phyloP scores from a whole-genome alignment of 768 basidiomycete species.

The Boletus sensibilis region DNA sequence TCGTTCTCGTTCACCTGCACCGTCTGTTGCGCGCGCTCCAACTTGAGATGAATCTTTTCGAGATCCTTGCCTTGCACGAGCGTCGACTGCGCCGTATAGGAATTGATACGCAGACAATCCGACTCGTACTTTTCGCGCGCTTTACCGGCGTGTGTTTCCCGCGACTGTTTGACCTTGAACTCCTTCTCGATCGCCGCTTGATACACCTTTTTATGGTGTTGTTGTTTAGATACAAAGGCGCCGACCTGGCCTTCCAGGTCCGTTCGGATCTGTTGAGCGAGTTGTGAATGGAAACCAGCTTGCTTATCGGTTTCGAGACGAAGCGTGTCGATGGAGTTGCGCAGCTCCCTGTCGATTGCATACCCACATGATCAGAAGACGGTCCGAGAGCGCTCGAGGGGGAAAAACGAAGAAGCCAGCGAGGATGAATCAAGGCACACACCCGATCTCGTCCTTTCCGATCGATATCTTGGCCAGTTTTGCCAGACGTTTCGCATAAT shows the following conservation, averaged over 20 bases:
- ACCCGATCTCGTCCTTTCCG: conserved; percentile 95
- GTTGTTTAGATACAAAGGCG: conserved; percentile 62
- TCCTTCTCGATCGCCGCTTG: conserved; percentile 84
- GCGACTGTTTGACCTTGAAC: conserved; percentile 85
- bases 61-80: conserved; percentile 92
- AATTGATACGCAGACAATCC: conserved; percentile 92
- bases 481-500: conserved; percentile 83
- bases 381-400: not conserved
- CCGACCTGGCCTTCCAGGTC: conserved; percentile 69
- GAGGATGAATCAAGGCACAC: conserved; percentile 31
- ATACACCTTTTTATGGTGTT: conserved; percentile 68
- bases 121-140: conserved; percentile 92
- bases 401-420: not conserved
- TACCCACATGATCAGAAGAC: conserved; percentile 8
- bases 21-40: conserved; percentile 86
- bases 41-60: conserved; percentile 83
- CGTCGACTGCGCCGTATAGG: conserved; percentile 87
- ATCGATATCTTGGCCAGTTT: conserved; percentile 75
- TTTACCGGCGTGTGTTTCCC: conserved; percentile 82
- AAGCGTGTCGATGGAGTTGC: conserved; percentile 76
- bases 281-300: conserved; percentile 64
- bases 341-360: conserved; percentile 60
- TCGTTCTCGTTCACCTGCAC: conserved; percentile 91
- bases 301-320: conserved; percentile 84
- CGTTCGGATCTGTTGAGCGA: conserved; percentile 71